Base-by-base conservation (phyloP, 2,329 filamentous ascomycete species). In the Penicillium sp. region DNA sequence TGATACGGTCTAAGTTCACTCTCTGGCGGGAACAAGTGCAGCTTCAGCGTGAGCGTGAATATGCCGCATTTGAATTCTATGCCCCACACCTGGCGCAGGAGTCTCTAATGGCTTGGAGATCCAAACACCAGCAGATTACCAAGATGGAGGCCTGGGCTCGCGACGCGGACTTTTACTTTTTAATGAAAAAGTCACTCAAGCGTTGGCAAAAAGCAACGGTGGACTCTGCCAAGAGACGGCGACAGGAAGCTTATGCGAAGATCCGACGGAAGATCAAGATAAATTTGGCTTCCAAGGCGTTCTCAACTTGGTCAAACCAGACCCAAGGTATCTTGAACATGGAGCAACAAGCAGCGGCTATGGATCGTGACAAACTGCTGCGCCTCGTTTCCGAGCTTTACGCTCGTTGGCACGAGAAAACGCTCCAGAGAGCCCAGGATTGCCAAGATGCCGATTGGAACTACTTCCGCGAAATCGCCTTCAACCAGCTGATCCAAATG, bases 111-210 rank as follows among this genome's bases (percentile, higher is more conserved):
- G 62, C 67, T 36, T 77, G 74, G 74, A 66, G 51, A 38, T 63
- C 63, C 7, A 70, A 67, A 43, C 55, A 62, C 11, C 66, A 74
- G 14, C 74, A 81, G 55, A 65, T 77, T 10, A 61, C 67, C 24
- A 74, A 78, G 58, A 65, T 85, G 40, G 74, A 79, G 39, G 70
- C 70, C 22, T 81, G 79, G 79, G 78, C 81, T 24, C 67, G 68
- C n/a, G 76, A 81, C 63, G 81, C 81, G 22, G 69, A 74, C 10
- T 84, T 79, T 57, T 85, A 82, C 62, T 79, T 81, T 33, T 62
- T 80, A n/a, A 70, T 75, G 38, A 82, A 72, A 7, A 72, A 69
- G 38, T 69, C 73, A 2, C 57, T 84, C 46, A 81, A 77, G 55
- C 64, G 66, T 13, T 85, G 81, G 82, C 75, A 73, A 20, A 69